These are phyloP conservation scores for Suhomyces panamericanus DNA, from an alignment of 1,139 yeast species.

Conservation along the genomic window DNA sequence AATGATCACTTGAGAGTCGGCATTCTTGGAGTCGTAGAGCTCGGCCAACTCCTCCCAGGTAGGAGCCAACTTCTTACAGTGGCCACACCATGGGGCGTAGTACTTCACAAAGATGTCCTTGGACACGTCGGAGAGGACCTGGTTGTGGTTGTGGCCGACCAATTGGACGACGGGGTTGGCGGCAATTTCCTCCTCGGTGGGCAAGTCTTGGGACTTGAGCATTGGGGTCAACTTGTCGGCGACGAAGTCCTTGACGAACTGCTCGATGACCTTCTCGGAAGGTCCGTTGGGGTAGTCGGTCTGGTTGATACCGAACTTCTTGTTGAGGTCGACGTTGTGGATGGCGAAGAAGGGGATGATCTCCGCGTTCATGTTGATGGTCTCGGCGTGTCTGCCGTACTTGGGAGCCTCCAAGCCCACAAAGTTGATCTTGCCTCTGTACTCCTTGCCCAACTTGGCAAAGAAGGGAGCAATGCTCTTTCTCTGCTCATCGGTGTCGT, in stretches of 20 bases:
- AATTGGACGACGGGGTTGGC: constrained; percentile 72
- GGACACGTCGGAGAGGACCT: constrained; percentile 60
- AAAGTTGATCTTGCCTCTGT: constrained; percentile 81
- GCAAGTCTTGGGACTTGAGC: constrained; percentile 84
- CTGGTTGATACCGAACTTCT: constrained; percentile 71
- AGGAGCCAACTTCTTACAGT: constrained; percentile 95
- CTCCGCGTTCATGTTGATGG: constrained; percentile 77
- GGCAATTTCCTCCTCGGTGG: constrained; percentile 64
- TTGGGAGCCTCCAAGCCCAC: constrained; percentile 82
- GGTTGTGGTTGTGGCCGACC: constrained; percentile 83
- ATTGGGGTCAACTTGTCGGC: constrained; percentile 69
- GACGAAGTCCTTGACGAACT: constrained; percentile 64
- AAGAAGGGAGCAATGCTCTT: constrained; percentile 53
- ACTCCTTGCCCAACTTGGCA: constrained; percentile 64
- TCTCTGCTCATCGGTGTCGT: constrained; percentile 68
- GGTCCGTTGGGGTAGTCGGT: constrained; percentile 44
- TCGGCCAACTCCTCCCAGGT: constrained; percentile 84
- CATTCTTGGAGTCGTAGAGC: constrained; percentile 51
- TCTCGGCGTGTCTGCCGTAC: constrained; percentile 88
- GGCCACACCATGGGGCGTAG: constrained; percentile 99
- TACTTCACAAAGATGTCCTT: constrained; percentile 92
- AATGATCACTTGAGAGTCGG: constrained; percentile 57
- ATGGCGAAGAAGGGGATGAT: constrained; percentile 89
- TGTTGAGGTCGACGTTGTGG: constrained; percentile 66
- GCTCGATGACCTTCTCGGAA: constrained; percentile 42